phyloP scores from a whole-genome alignment of 2,329 filamentous ascomycete species.

The Cadophora sp. region DNA sequence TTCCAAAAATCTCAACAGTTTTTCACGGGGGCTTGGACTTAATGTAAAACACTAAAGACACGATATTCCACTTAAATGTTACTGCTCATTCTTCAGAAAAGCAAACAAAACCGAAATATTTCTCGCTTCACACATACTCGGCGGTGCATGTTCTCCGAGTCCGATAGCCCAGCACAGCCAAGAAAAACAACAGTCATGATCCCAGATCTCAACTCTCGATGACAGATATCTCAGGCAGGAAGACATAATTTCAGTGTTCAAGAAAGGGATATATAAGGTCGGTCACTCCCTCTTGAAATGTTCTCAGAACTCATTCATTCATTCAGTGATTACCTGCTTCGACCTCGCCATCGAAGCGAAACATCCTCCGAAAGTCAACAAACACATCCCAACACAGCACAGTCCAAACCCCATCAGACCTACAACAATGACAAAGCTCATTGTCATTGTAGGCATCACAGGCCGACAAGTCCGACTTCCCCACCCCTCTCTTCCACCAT shows the following conservation, averaged over 20 bases:
- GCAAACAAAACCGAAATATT: not conserved
- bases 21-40: too few relatives aligned
- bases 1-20: too few relatives aligned
- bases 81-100: too few relatives aligned
- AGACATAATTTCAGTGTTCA: too few relatives aligned
- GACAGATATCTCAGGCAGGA: not conserved
- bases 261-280: not conserved
- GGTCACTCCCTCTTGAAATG: not conserved
- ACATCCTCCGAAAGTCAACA: not conserved
- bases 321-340: not conserved
- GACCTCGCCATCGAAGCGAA: not conserved
- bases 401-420: not conserved
- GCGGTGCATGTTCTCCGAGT: not conserved
- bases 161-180: conserved; percentile 3
- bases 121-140: not conserved
- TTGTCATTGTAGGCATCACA: conserved; percentile 48
- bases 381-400: not conserved
- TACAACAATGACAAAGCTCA: conserved; percentile 40
- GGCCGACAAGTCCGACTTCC: conserved; percentile 40
- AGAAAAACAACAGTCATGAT: not conserved
- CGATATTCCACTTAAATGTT: too few relatives aligned
- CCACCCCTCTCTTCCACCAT: not conserved
- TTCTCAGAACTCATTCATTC: not conserved
- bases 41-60: too few relatives aligned
- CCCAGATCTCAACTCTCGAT: not conserved